Conservation (phyloP, 805 yeast species). For the Teunomyces pallodes region DNA sequence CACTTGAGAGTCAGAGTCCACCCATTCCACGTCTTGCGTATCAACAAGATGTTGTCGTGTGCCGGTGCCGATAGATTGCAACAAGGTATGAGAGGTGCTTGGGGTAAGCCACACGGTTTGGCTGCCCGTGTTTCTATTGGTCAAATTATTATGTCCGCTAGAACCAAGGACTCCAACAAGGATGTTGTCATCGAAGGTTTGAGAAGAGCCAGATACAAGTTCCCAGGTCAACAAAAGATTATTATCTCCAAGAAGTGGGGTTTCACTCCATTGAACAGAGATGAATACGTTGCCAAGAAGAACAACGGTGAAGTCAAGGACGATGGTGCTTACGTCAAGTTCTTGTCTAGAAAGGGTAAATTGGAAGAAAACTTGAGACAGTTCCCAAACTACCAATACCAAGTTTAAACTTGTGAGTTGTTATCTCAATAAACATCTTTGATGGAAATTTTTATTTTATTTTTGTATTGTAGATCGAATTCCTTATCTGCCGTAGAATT, state of each 20-base stretch:
- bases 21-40: constrained; percentile 99
- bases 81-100: constrained; percentile 99
- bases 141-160: constrained; percentile 95
- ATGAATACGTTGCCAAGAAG: constrained; percentile 90
- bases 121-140: constrained; percentile 99
- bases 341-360: constrained; percentile 95
- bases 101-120: constrained; percentile 99
- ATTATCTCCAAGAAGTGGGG: constrained; percentile 99
- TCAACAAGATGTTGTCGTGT: constrained; percentile 99
- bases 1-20: constrained; percentile 99
- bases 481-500: not conserved
- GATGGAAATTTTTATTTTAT: not conserved
- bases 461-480: not conserved
- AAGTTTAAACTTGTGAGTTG: constrained; percentile 31
- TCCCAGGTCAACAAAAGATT: constrained; percentile 99
- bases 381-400: constrained; percentile 84
- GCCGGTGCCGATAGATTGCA: constrained; percentile 99
- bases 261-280: constrained; percentile 99
- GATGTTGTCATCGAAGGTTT: constrained; percentile 97
- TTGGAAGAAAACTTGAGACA: constrained; percentile 86
- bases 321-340: constrained; percentile 99
- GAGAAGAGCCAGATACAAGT: constrained; percentile 99
- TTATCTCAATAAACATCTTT: constrained; percentile 3
- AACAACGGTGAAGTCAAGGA: constrained; percentile 98
- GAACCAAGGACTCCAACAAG: constrained; percentile 98